Base-by-base conservation (phyloP, 257 asterid genomes). In the Penstemon eatonii region DNA sequence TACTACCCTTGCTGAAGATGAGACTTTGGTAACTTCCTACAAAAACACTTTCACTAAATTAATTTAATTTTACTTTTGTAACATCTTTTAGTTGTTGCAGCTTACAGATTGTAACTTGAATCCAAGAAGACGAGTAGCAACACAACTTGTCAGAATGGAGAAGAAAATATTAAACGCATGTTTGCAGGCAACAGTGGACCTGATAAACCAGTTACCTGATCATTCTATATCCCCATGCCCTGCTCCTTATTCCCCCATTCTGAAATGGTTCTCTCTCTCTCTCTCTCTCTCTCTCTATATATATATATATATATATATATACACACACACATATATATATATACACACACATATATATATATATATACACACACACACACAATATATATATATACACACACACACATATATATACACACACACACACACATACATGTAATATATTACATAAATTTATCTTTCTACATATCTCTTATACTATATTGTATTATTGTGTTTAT, bases 171-270 rank as follows among this genome's bases (percentile, higher is more conserved):
- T 94, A 66, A 84, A 73, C 76, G 95, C 89, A 58, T 94, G 96
- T 75, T 76, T 94, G 73, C 81, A 83, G 78, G 78, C 93, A 63
- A 84, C 95, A 58, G 82, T 78, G 51, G 90, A 87, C 78, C 79
- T 91, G 83, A 91, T 94, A 67, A 70, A 87, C 67, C 92, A 83
- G 80, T 72, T 94, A 70, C 99, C 99, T 60, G 96, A 91, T 82
- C 73, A 77, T 69, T 89, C 95, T 41, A 69, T 87, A 73, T 87
- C 96, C 65, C 96, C 97, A 54, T 94, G 97, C 54, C 99, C 97
- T 50, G 97, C 96, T 43, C 89, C 96, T 68, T 91, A 85, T 79
- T 88, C 96, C 57, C 96, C 96, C 25, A 79, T 42, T 39, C 77
- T 94, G 76, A 87, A 86, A 76, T 91, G 96, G 91, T 87, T 57